Evolutionary conservation across 2,329 filamentous ascomycete genomes (phyloP), one percentile per base, ranked within the genome.

Genomic region (Fusarium multiceps): DNA sequence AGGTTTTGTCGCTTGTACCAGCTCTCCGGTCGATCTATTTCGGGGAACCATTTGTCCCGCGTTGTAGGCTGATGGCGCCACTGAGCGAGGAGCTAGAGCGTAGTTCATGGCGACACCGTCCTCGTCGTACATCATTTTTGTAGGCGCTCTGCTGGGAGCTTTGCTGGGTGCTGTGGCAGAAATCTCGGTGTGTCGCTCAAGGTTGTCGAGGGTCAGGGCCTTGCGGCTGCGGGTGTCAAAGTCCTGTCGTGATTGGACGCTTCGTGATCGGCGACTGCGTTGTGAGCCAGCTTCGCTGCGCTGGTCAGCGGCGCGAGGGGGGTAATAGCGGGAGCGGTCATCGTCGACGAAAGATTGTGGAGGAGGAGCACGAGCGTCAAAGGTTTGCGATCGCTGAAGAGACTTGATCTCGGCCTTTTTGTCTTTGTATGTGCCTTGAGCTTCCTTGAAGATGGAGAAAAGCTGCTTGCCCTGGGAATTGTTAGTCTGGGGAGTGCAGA

Each of bases 361-460:
- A 47, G 61, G 77, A 13, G 58, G 71, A 40, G 59, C 53, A 55
- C 58, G 61, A 3, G 30, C 50, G 27, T 87, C 82, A 67, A 84
- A 86, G 6, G 85, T 90, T 68, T 90, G 87, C 57, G 90, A 85
- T 75, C 90, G 89, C 74, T 89, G 87, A 46, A 84, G 73, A n/a
- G 78, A 89, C 78, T 89, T 90, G 74, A 97, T 87, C 72, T 94
- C 89, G 9, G 93, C 91, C 80, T 97, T 97, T 77, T 93, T 93
- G 76, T 97, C 93, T 60, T 90, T 87, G 81, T 98, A 98, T 62
- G 93, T 92, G 56, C 90, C 89, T 78, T 93, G 93, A 69, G 94
- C 95, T 78, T 98, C 94, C 79, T 93, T 97, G 86, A 97, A 97
- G 77, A 98, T 91, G 78, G 90, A 91, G 76, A 97, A 88, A 25